Evolutionary conservation across 345 rosid species (phyloP).

Genomic region (Eucalyptus leucophloia): DNA sequence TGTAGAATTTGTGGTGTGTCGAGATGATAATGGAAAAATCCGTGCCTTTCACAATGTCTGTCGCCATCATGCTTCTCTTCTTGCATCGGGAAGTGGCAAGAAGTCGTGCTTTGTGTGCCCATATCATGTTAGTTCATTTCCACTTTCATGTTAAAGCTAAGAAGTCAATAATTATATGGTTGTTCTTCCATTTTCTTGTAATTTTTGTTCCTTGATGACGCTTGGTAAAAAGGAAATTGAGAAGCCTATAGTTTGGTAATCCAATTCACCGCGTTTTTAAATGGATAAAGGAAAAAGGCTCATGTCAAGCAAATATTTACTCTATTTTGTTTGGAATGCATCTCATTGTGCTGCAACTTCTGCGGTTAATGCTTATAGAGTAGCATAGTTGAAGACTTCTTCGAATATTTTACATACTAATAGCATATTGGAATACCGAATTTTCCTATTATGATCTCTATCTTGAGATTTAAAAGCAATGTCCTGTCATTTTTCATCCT

Average conservation of each 20-base stretch:
- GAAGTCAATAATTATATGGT: background rate
- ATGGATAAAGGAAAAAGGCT: background rate
- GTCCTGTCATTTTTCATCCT: background rate
- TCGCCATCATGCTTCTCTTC: conserved; percentile 85
- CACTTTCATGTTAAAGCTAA: background rate
- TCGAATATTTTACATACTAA: background rate
- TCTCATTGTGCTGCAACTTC: background rate
- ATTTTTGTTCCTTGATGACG: background rate
- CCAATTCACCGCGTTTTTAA: background rate
- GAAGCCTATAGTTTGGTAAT: background rate
- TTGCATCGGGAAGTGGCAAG: conserved; percentile 63
- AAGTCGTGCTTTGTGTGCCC: conserved; percentile 86
- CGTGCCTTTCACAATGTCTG: conserved; percentile 86
- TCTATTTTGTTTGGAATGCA: background rate
- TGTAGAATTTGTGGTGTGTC: conserved; percentile 67
- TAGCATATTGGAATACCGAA: background rate
- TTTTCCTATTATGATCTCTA: background rate
- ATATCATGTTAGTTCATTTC: conserved; percentile 52
- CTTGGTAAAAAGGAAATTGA: background rate
- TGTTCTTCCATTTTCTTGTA: background rate
- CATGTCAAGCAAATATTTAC: background rate
- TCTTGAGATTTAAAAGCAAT: background rate
- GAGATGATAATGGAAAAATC: conserved; percentile 54
- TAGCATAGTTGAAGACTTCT: background rate
- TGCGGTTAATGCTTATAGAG: background rate